Percentiles rank a stretch among this genome's conserved stretches.
phyloP scores from a whole-genome alignment of 2,329 filamentous ascomycete genomes.

The Truncatella angustata region DNA sequence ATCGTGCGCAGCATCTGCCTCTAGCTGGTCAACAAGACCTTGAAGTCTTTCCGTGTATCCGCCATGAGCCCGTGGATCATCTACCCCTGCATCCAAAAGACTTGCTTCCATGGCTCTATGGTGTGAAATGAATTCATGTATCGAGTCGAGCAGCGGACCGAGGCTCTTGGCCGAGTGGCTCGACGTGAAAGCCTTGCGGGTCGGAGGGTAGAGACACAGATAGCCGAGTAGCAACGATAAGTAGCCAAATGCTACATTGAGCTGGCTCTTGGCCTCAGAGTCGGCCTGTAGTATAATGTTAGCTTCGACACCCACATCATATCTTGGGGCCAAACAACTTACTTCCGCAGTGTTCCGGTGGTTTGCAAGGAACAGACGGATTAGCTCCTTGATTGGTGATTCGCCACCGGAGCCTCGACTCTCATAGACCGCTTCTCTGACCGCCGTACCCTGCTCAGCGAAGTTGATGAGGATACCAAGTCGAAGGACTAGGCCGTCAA shows the following conservation, averaged over 20 bases:
- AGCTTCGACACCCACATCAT: background rate
- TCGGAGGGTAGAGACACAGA: conserved; percentile 59
- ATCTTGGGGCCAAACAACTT: conserved; percentile 29
- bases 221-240: conserved; percentile 82
- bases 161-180: conserved; percentile 43
- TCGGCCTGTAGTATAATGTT: conserved; percentile 50
- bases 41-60: conserved; percentile 38
- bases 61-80: conserved; percentile 26
- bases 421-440: conserved; percentile 49
- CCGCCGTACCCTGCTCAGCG: conserved; percentile 69
- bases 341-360: conserved; percentile 67
- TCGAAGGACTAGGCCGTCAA: conserved; percentile 74
- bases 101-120: conserved; percentile 48
- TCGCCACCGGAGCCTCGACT: conserved; percentile 29
- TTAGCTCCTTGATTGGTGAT: conserved; percentile 55
- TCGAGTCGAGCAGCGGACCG: conserved; percentile 46
- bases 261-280: conserved; percentile 70
- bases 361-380: conserved; percentile 66
- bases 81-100: conserved; percentile 28
- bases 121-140: conserved; percentile 53
- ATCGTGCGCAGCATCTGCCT: conserved; percentile 25
- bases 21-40: conserved; percentile 37
- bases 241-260: conserved; percentile 84
- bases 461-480: conserved; percentile 86
- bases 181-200: conserved; percentile 40